phyloP scores from a whole-genome alignment of 2,329 filamentous ascomycete genomes.

The Colletotrichum acutatum region DNA sequence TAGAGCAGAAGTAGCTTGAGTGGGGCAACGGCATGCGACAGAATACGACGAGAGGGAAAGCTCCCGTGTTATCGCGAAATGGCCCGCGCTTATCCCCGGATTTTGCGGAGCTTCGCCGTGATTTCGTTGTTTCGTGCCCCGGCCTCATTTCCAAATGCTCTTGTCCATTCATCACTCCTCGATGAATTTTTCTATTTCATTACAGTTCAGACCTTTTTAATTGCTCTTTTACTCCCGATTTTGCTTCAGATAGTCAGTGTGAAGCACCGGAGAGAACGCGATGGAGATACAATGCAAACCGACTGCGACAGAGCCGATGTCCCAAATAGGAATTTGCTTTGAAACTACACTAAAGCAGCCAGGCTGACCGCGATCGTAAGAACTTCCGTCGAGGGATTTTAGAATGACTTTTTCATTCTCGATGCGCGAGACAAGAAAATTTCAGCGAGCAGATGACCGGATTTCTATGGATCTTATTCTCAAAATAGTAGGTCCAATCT shows the following conservation, averaged over 20 bases:
- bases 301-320: background rate
- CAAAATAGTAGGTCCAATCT: background rate
- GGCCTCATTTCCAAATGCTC: background rate
- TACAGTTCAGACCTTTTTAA: background rate
- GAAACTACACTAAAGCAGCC: background rate
- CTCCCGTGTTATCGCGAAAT: background rate
- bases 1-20: background rate
- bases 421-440: background rate
- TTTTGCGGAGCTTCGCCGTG: background rate
- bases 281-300: background rate
- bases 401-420: background rate
- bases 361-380: background rate
- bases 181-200: background rate
- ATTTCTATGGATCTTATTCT: background rate
- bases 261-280: background rate
- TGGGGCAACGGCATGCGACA: background rate
- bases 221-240: background rate
- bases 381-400: background rate
- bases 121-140: background rate
- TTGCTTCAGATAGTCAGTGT: background rate
- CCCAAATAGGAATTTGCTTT: background rate
- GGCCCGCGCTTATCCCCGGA: background rate
- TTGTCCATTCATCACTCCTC: too few relatives aligned
- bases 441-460: background rate
- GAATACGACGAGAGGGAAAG: background rate